Conservation (phyloP, 1,284 basidiomycete genomes). For the Stygiomarasmius scandens region DNA sequence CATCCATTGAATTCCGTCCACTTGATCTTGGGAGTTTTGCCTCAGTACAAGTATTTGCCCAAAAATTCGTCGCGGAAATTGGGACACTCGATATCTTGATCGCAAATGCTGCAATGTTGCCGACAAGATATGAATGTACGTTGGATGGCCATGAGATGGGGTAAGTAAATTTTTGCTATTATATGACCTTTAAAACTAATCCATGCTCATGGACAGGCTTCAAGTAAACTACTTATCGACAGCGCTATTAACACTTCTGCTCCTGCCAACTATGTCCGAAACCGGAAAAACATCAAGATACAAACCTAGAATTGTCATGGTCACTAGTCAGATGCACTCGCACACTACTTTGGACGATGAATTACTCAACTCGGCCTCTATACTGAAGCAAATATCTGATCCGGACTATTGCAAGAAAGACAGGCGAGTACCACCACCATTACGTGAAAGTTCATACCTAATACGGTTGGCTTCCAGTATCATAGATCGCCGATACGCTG, state of each 20-base stretch:
- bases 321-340: conserved; percentile 34
- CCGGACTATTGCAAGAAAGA: conserved; percentile 32
- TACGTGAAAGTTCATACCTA: not conserved
- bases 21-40: too few relatives aligned
- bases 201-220: conserved; percentile 42
- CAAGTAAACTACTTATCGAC: conserved; percentile 42
- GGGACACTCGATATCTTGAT: too few relatives aligned
- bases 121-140: too few relatives aligned
- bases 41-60: too few relatives aligned
- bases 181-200: too few relatives aligned
- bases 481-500: not conserved
- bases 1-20: too few relatives aligned
- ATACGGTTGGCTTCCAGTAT: not conserved
- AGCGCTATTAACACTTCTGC: conserved; percentile 28
- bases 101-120: too few relatives aligned
- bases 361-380: conserved; percentile 28
- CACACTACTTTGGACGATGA: conserved; percentile 24
- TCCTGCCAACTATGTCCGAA: conserved; percentile 32
- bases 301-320: conserved; percentile 23
- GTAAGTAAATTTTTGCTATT: too few relatives aligned
- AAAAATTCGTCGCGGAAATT: too few relatives aligned
- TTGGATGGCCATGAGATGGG: too few relatives aligned
- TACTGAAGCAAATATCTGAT: conserved; percentile 33
- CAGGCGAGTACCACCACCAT: conserved; percentile 6
- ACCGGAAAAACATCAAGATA: conserved; percentile 18